Evolutionary conservation across 345 rosid genomes (phyloP), one percentile per base, ranked within the genome.

Genomic region (Arabidopsis thaliana): DNA sequence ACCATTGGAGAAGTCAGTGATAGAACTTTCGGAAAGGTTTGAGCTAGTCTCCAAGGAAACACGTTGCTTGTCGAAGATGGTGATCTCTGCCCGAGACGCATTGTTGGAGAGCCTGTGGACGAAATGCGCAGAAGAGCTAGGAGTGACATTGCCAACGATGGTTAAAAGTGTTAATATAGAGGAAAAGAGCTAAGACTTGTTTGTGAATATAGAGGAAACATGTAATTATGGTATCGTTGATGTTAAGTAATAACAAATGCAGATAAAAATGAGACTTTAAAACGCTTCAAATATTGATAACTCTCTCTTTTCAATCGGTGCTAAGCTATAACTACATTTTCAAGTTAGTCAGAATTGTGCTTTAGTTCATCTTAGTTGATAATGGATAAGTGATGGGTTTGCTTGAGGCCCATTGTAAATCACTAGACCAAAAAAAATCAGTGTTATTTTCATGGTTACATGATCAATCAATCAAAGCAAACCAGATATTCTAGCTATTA

Each of bases 11-110:
- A 62, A n/a, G 49, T 80, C 41, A 6, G 87, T 82, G 16, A 88
- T 77, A 51, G 74, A 82, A 25, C 88, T 92, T 30, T 84, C 92
- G 0, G 80, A 81, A 12, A 96, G 86, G 59, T 71, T 92, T 60
- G 93, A 95, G 71, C 40, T 74, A 70, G 85, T 92, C 63, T 65
- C 84, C 2, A 86, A 81, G 73, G 86, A 79, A 77, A 88, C 85
- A 42, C 84, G 82, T 72, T 64, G 66, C 67, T 88, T 92, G 75
- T 84, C 81, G 78, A 90, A 84, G 74, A 76, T 88, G 66, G 86
- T 92, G 73, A 78, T 90, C 63, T 64, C 82, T 1, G 88, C 91
- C 23, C 89, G 94, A 6, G 90, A 92, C 77, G 88, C 91, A 11
- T 77, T 94, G 84, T 88, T 87, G 3, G 81, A 87, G 82, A 85